phyloP scores from a whole-genome alignment of 116 monocot species.

The Papilionanthe hybrid region DNA sequence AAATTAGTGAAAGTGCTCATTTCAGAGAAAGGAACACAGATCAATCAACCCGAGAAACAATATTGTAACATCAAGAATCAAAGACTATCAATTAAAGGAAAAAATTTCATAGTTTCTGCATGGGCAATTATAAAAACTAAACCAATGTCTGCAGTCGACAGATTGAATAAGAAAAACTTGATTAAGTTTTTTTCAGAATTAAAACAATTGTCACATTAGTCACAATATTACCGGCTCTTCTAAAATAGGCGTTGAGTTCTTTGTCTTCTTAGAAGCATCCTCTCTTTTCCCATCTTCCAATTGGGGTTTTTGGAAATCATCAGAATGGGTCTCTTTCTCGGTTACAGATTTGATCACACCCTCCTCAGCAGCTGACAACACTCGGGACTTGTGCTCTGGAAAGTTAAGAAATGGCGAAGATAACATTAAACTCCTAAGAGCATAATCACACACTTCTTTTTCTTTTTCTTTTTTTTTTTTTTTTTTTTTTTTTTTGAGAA shows the following conservation, averaged over 20 bases:
- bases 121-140: not conserved
- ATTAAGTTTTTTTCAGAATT: slow-evolving; percentile 1
- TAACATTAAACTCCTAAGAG: not conserved
- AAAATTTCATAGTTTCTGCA: not conserved
- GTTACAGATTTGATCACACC: slow-evolving; percentile 44
- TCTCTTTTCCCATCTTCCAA: slow-evolving; percentile 1
- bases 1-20: too few relatives aligned
- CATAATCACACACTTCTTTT: slow-evolving; percentile 14
- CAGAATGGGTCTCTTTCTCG: slow-evolving; percentile 1
- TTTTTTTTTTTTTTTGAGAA: not conserved
- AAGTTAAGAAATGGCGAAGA: not conserved
- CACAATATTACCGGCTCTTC: slow-evolving; percentile 15
- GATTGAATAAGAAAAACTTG: not conserved
- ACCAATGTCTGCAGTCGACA: not conserved
- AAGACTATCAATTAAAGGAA: not conserved
- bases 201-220: too few relatives aligned
- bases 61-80: not conserved
- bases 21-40: too few relatives aligned
- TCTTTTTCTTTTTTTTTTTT: not conserved
- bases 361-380: slow-evolving; percentile 47
- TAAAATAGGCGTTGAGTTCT: not conserved
- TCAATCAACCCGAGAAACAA: too few relatives aligned
- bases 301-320: slow-evolving; percentile 7
- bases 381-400: slow-evolving; percentile 56
- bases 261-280: not conserved